These are phyloP conservation scores for Cucumis cinereus DNA, from an alignment of 306 rosid genomes.

Conservation along the genomic window DNA sequence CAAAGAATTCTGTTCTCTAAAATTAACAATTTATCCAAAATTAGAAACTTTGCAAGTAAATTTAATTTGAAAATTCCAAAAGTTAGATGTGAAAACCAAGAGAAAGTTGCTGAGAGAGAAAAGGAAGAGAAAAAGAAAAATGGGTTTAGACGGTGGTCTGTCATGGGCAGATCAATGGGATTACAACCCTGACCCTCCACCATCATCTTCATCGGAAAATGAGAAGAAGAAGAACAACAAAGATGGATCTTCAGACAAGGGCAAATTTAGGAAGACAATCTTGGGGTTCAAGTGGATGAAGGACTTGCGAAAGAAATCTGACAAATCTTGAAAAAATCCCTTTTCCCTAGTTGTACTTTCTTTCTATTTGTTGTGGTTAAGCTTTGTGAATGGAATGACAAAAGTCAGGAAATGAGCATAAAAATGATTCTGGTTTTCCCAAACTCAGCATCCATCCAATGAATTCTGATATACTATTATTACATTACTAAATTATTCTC, in stretches of 20 bases:
- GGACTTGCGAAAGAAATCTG: slow-evolving; percentile 33
- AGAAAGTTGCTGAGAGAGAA: background rate
- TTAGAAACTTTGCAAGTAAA: background rate
- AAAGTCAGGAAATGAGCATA: background rate
- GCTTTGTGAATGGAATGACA: background rate
- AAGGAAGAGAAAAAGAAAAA: background rate
- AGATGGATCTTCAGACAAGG: slow-evolving; percentile 18
- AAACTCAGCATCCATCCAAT: background rate
- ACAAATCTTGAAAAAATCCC: slow-evolving; percentile 3
- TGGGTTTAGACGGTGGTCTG: slow-evolving; percentile 26
- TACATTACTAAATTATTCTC: background rate
- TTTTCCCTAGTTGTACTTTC: background rate
- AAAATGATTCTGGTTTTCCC: background rate
- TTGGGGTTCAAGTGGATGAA: slow-evolving; percentile 38
- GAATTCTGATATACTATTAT: background rate
- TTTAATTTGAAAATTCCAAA: background rate
- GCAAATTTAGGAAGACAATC: slow-evolving; percentile 24
- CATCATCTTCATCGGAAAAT: slow-evolving; percentile 15
- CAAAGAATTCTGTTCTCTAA: background rate
- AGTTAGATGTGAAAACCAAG: background rate
- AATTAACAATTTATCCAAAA: background rate
- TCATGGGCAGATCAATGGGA: slow-evolving; percentile 75
- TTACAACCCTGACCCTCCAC: slow-evolving; percentile 26
- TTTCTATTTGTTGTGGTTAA: background rate
- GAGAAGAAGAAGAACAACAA: slow-evolving; percentile 24